Base-by-base conservation (phyloP, 1,284 basidiomycete species). In the Trichosporon coremiiforme region DNA sequence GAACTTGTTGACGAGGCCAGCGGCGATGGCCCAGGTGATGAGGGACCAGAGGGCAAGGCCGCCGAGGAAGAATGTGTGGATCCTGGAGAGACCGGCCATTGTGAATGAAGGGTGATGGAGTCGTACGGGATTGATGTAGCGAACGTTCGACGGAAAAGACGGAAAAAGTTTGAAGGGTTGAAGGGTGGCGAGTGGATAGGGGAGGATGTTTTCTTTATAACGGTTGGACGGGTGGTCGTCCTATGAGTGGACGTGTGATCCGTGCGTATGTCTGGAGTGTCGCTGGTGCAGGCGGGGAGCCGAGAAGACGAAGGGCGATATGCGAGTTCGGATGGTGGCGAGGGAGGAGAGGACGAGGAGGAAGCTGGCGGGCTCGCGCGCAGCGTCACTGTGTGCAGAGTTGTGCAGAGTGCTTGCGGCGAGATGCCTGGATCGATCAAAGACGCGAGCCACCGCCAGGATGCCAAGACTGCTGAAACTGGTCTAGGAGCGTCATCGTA, bases 21-120 rank as follows among this genome's bases (percentile, higher is more conserved):
- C 57, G 57, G 57, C 57, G 33, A 62, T 62, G 31, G 31, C 35
- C 57, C 57, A 62, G 57, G 57, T 62, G 31, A 62, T 62, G 57
- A 62, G 57, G 8, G 57, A n/a, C 57, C 57, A 62, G 31, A 62
- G 31, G 15, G 57, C 57, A 31, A 62, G 57, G 57, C 57, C 57
- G 31, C 29, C 29, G 29, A 62, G 31, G 57, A n/a, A 15, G 17
- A 62, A 62, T 1, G 57, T 62, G 31, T 62, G 57, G 29, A 62
- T 10, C 17, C 31, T 62, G 31, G 57, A 31, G 57, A 62, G 57
- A n/a, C 57, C 57, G 57, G 31, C 15, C 57, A 62, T 62, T 33
- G 57, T 31, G 57, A n/a, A 15, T 12, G 15, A 10, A 12, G 31
- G 31, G 6, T 20, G 57, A 6, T 62, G 31, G 31, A 33, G 29